Base-by-base conservation (phyloP, 2,329 filamentous ascomycete genomes). In the Clonostachys chloroleuca region DNA sequence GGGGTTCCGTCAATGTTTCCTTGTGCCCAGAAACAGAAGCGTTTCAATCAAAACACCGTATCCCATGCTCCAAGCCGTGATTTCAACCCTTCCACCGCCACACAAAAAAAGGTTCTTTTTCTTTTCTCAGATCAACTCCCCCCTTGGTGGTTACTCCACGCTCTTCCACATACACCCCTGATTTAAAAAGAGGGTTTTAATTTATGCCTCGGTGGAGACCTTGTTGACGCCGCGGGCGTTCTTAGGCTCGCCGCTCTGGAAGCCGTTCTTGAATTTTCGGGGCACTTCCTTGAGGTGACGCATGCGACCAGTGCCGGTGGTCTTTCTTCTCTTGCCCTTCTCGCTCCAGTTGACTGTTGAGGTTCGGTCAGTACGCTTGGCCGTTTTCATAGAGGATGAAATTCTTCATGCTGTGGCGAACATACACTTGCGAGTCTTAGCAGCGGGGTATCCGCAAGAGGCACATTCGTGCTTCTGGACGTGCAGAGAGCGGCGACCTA, bases 251-350 rank as follows among this genome's bases (percentile, higher is more conserved):
- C 94, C 94, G 61, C 77, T 83, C 80, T 89, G 92, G 89, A 99
- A 99, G 65, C 91, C 92, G 80, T 99, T 99, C 82, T 87, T 90
- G 86, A 96, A 96, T 78, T 84, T 84, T 74, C 94, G 87, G 70
- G 91, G 80, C 70, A 99, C 86, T 66, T 81, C 83, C 83, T 95
- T 95, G 72, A 99, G 83, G 80, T 92, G 89, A 71, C 90, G 85
- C 86, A 92, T 94, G 75, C 94, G 89, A 74, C 94, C 94, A 69
- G 90, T 92, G 67, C 94, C 94, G 72, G 89, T 92, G 69, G 92
- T 96, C 92, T 96, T 97, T 87, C 94, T 95, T 76, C 94, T 84
- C 90, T 97, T 97, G 66, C 92, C 92, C 89, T 99, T 99, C 85
- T 97, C 92, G 75, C 89, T 84, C 94, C 94, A 99, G 89, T 99